Evolutionary conservation across 2,329 filamentous ascomycete genomes (phyloP), one percentile per base, ranked within the genome.

Genomic region (Didymosphaeria variabile): DNA sequence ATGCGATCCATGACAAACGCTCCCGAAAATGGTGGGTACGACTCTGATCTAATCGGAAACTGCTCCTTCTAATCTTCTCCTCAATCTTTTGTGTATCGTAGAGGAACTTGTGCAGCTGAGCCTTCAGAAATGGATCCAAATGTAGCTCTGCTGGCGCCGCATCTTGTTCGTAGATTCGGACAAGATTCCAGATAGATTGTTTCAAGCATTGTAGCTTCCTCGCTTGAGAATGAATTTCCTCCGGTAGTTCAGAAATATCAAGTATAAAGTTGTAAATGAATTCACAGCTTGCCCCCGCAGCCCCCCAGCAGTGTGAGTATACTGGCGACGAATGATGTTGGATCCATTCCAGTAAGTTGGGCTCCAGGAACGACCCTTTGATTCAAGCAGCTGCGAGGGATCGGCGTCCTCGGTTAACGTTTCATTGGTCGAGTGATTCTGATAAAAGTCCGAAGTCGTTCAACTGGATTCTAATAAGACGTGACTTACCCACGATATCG

Each of bases 321-420:
- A 40, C 63, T 65, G n/a, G 63, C 63, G 17, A 47, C 15, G 17
- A 38, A 23, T 13, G 57, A 60, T 44, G 63, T 21, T 5, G 63
- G 60, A 36, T 65, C 63, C 63, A 65, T 65, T 15, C 26, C 26
- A 29, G 6, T 29, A 29, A 5, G 26, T 29, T 4, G 26, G 26
- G 26, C 26, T 29, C 26, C 6, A 29, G 6, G 26, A 29, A 29
- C 26, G 26, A 29, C 26, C 26, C 26, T 29, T 29, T 6, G 26
- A 29, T 5, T 29, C 26, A 29, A 29, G 26, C 26, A 29, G 26
- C 26, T 29, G 26, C 26, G 0, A 29, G 26, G 26, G 26, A 6
- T 29, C 26, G 6, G 4, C 26, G 4, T 29, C 26, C 26, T 29
- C 26, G 26, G 26, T 29, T 29, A 29, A 6, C 26, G 26, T 29